Base-by-base conservation (phyloP, 495 filamentous ascomycete genomes). In the Penicillium flavigenum region DNA sequence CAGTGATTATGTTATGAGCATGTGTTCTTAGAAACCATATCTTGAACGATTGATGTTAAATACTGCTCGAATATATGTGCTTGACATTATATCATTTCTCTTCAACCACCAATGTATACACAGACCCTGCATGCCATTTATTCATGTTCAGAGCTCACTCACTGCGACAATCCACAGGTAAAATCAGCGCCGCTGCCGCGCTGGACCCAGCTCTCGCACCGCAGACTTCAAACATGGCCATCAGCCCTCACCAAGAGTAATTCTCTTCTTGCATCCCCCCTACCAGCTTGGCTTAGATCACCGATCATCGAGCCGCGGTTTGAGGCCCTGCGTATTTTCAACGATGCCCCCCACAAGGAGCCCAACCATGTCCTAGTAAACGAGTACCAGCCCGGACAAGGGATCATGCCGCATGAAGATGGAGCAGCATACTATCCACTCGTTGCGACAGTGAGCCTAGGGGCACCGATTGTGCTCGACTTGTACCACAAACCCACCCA, bases 381-480 rank as follows among this genome's bases (percentile, higher is more conserved):
- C 64, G 92, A 97, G 72, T 98, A 98, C 71, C 73, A 71, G 1
- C 85, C 90, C 0, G 90, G 90, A 1, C 88, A 96, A 61, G 94
- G 94, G 7, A 98, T 98, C 58, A 93, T 97, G 89, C 85, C 92
- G 51, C 94, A 98, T 66, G 92, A 98, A 73, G 94, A 98, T 65
- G 94, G 94, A 1, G 69, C 79, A 2, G 91, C 93, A 1, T 98
- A 98, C 67, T 78, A 88, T 61, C 88, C 89, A 2, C 81, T 95
- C 27, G 93, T 97, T 4, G 92, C 90, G 42, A 98, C 94, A 4
- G 86, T 98, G 47, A 93, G 88, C 70, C 75, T 98, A 19, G 90
- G 91, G 0, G 84, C 84, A 0, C 80, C 81, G 19, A 80, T 93
- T 12, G 89, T 93, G 47, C 76, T 97, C 47, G 88, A 96, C 67